phyloP scores from a whole-genome alignment of 169 alveolate species.

The Plasmodium ovale region DNA sequence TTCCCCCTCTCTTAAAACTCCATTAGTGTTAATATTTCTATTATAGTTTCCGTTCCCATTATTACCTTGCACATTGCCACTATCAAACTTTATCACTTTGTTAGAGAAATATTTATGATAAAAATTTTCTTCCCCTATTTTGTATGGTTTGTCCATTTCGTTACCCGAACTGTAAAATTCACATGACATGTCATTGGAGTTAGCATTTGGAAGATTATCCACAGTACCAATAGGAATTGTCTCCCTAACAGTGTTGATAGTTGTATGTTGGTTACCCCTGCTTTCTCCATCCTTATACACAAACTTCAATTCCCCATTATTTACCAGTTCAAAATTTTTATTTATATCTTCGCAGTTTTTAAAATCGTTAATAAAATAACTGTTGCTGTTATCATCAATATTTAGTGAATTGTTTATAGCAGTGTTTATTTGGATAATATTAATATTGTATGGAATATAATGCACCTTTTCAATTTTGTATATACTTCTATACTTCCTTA shows the following conservation, averaged over 20 bases:
- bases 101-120: conserved; percentile 4
- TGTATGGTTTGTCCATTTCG: background rate
- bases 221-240: background rate
- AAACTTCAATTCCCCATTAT: background rate
- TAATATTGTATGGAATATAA: conserved; percentile 55
- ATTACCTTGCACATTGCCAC: background rate
- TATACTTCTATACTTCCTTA: conserved; percentile 62
- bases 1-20: background rate
- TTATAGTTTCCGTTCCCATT: background rate
- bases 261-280: background rate
- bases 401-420: conserved; percentile 44
- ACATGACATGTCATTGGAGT: background rate
- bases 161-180: conserved; percentile 1
- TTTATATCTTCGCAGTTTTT: conserved; percentile 50
- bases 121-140: background rate
- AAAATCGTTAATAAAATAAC: conserved; percentile 33
- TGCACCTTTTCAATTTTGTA: conserved; percentile 72
- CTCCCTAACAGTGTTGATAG: background rate
- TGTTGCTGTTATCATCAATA: conserved; percentile 49
- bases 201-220: background rate
- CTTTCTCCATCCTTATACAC: background rate
- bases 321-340: conserved; percentile 55
- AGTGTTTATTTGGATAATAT: conserved; percentile 34
- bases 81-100: background rate
- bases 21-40: background rate